Percentiles rank a stretch among this genome's conserved stretches.
Evolutionary conservation across 352 stramenopile genomes (phyloP).

Genomic region (Phytophthora aleatoria): DNA sequence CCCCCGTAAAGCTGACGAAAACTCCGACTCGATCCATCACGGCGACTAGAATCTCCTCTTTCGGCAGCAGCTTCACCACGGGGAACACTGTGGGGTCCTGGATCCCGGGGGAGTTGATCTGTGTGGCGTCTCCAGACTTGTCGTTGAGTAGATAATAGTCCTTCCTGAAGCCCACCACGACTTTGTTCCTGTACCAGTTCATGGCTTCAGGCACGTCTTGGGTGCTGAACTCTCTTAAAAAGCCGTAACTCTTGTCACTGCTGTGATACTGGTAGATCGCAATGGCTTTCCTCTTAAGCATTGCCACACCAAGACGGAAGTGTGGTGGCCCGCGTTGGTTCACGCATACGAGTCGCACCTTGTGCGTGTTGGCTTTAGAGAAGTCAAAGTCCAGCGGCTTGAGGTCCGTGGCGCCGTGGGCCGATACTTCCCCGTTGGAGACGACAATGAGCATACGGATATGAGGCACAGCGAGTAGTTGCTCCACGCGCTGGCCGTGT

Average conservation of each 20-base stretch:
- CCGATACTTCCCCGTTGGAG: conserved; percentile 72
- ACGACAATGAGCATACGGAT: conserved; percentile 89
- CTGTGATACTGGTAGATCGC: conserved; percentile 86
- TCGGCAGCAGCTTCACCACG: conserved; percentile 81
- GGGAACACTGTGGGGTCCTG: conserved; percentile 71
- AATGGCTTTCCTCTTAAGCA: conserved; percentile 67
- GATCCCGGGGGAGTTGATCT: conserved; percentile 75
- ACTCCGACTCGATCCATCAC: conserved; percentile 86
- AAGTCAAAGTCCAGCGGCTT: conserved; percentile 83
- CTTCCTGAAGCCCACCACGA: conserved; percentile 77
- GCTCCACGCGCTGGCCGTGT: conserved; percentile 76
- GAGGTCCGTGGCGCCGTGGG: conserved; percentile 80
- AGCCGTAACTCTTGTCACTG: conserved; percentile 80
- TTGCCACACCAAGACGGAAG: conserved; percentile 78
- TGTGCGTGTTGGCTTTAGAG: conserved; percentile 68
- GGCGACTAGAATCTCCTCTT: conserved; percentile 83
- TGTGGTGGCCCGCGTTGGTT: conserved; percentile 86
- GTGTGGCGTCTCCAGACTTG: conserved; percentile 71
- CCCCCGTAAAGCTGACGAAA: conserved; percentile 80
- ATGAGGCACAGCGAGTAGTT: conserved; percentile 84
- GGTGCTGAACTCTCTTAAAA: conserved; percentile 76
- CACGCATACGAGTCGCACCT: conserved; percentile 76
- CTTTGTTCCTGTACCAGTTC: conserved; percentile 90
- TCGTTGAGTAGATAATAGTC: conserved; percentile 86
- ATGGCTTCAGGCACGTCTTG: conserved; percentile 80